A percentile compares a stretch with the other conserved stretches of the same genome.
Evolutionary conservation across 148 eudicot species (phyloP).

Genomic region (Rhododendron henanense): DNA sequence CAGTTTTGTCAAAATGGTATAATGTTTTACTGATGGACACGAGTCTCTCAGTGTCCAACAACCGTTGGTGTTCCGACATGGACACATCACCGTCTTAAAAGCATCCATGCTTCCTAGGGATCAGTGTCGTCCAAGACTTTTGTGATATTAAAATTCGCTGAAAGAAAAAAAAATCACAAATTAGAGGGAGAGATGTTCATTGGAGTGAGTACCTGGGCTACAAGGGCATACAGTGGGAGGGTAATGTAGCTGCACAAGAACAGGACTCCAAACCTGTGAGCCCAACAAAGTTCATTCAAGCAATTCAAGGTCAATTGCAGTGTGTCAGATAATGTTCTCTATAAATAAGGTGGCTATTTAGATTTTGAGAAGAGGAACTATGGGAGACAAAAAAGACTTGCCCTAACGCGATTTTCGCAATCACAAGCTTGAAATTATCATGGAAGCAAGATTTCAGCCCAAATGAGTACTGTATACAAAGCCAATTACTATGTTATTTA

Average conservation of each 20-base stretch:
- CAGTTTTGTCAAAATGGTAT: background rate
- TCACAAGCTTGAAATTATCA: conserved; percentile 27
- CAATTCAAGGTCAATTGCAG: background rate
- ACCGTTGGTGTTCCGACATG: too few relatives aligned
- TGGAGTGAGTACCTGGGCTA: conserved; percentile 50
- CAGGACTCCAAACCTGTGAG: conserved; percentile 52
- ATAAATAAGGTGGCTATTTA: background rate
- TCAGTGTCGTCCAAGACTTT: too few relatives aligned
- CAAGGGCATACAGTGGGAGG: conserved; percentile 82
- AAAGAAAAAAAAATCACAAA: too few relatives aligned
- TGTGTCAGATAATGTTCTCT: background rate
- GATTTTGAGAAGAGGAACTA: too few relatives aligned
- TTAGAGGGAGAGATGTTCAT: background rate
- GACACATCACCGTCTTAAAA: too few relatives aligned
- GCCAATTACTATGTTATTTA: background rate
- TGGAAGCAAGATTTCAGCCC: conserved; percentile 70
- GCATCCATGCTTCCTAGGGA: background rate
- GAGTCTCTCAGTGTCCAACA: background rate
- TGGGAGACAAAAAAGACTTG: conserved; percentile 15
- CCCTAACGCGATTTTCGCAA: conserved; percentile 58
- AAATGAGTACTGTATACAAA: conserved; percentile 60
- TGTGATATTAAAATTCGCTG: too few relatives aligned
- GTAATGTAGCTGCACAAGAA: conserved; percentile 79
- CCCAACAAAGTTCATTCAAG: background rate
- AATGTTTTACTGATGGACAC: background rate